Percentiles rank a stretch among this genome's conserved stretches.
Conservation (phyloP, 1,139 yeast species). For the Candida tunisiensis region DNA sequence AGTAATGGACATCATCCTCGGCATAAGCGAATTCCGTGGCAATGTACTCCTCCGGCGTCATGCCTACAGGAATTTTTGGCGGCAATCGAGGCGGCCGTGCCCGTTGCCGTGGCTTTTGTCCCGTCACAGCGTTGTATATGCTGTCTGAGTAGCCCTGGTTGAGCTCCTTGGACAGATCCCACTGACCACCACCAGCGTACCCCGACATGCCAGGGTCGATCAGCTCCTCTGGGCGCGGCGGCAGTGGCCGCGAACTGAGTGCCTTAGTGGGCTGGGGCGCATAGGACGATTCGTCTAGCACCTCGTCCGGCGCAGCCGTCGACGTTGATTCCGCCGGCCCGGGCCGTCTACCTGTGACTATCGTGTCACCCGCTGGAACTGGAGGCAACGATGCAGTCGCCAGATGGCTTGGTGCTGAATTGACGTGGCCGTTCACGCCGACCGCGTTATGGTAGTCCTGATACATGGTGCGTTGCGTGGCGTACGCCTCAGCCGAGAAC, state of each 20-base stretch:
- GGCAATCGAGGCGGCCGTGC: slow-evolving; percentile 12
- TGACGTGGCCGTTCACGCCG: no score
- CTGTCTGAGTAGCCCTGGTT: slow-evolving; percentile 20
- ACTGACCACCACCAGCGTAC: slow-evolving; percentile 13
- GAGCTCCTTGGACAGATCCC: slow-evolving; percentile 15
- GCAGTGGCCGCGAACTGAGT: slow-evolving; percentile 5
- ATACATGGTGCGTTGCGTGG: no score
- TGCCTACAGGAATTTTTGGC: slow-evolving; percentile 16
- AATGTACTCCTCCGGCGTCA: slow-evolving; percentile 12
- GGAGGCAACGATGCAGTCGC: no score
- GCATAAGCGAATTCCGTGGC: slow-evolving; percentile 8
- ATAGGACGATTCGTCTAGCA: slow-evolving; percentile 8
- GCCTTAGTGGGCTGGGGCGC: slow-evolving; percentile 15
- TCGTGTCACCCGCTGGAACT: no score
- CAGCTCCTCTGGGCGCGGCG: slow-evolving; percentile 5
- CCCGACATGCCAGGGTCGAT: slow-evolving; percentile 12
- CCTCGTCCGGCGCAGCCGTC: background rate
- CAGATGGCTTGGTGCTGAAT: no score
- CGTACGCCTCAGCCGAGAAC: no score
- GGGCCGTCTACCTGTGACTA: no score
- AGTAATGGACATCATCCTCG: slow-evolving; percentile 6
- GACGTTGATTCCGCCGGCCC: no score
- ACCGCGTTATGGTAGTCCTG: no score
- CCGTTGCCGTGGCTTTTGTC: slow-evolving; percentile 1
- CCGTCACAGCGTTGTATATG: slow-evolving; percentile 9